Base-by-base conservation (phyloP, 805 yeast genomes). In the Candida stauntonica region DNA sequence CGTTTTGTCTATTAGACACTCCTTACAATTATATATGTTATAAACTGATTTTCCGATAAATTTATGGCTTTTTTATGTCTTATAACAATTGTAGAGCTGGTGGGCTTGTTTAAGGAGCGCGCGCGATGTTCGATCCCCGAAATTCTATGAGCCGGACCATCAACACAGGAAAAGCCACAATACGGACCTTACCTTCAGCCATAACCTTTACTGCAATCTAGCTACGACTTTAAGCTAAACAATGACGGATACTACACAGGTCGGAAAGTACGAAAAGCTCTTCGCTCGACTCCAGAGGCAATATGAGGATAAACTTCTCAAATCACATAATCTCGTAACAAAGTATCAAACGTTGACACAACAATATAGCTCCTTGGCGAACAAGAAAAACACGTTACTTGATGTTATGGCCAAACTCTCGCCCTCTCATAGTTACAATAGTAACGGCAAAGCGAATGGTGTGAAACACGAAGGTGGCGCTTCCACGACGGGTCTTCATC, bases 1-100 rank as follows among this genome's bases (percentile, higher is more conserved):
- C 45, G 67, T 31, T 70, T 67, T 29, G 39, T 35, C 4, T 31
- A 31, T 17, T 38, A 29, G 31, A 15, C 12, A 3, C 24, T 11
- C 24, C 24, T 21, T 11, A 21, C 11, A 21, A 8, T 21, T n/a
- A n/a, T n/a, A n/a, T n/a, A n/a, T n/a, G n/a, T n/a, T n/a, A n/a
- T n/a, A n/a, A n/a, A n/a, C n/a, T n/a, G n/a, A n/a, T n/a, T n/a
- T n/a, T n/a, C n/a, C n/a, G n/a, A n/a, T n/a, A n/a, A n/a, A n/a
- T n/a, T n/a, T n/a, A n/a, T n/a, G n/a, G n/a, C n/a, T n/a, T n/a
- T n/a, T n/a, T n/a, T n/a, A n/a, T n/a, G n/a, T n/a, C n/a, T n/a
- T n/a, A n/a, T n/a, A n/a, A n/a, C n/a, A n/a, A n/a, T n/a, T n/a
- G n/a, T n/a, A n/a, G n/a, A n/a, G n/a, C n/a, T n/a, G n/a, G n/a